A percentile compares a stretch with the other conserved stretches of the same genome.
Evolutionary conservation across 148 eudicot genomes (phyloP).

Genomic region (Persicaria maculosa): DNA sequence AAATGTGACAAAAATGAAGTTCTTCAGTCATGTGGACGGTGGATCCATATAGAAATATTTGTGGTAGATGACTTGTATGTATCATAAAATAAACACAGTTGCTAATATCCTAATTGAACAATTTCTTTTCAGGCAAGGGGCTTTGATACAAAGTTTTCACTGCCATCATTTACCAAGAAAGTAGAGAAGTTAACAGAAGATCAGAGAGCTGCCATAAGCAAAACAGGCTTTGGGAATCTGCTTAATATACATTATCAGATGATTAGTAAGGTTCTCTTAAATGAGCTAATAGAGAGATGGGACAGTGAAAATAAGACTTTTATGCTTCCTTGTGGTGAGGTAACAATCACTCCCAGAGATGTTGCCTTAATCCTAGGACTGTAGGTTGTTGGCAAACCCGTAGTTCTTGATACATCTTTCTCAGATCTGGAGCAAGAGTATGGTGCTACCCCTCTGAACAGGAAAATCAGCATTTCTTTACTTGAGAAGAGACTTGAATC

Average conservation of each 20-base stretch:
- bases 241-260: conserved; percentile 36
- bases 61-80: no score
- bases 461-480: no score
- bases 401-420: no score
- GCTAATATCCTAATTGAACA: background rate
- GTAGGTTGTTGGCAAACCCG: no score
- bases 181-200: conserved; percentile 41
- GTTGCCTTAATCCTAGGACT: no score
- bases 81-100: no score
- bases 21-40: no score
- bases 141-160: conserved; percentile 51
- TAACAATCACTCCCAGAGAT: conserved; percentile 37
- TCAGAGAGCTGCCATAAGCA: conserved; percentile 39
- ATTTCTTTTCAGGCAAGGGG: conserved; percentile 31
- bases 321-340: conserved; percentile 35
- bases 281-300: conserved; percentile 63
- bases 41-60: no score
- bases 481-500: no score
- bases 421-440: no score
- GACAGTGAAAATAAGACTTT: conserved; percentile 37
- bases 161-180: conserved; percentile 39
- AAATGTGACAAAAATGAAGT: no score
- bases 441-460: no score
- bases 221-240: conserved; percentile 50
- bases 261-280: conserved; percentile 39